These are phyloP conservation scores for Nitzschia sp. DNA, from an alignment of 108 stramenopile genomes.

Conservation along the genomic window DNA sequence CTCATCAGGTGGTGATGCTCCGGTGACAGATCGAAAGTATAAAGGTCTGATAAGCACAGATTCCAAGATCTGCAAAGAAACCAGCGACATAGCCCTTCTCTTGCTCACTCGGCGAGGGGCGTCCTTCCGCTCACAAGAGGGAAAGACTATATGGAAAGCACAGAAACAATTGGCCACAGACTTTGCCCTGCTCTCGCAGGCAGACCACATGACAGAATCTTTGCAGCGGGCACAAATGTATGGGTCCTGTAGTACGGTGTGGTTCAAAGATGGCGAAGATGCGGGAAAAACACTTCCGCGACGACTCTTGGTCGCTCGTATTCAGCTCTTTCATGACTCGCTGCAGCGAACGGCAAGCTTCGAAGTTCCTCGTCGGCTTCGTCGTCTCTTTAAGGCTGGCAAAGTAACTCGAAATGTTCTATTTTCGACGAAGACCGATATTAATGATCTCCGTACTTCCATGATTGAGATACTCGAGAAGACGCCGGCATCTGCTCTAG, in stretches of 20 bases:
- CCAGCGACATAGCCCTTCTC: slow-evolving; percentile 62
- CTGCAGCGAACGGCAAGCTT: slow-evolving; percentile 72
- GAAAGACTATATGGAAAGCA: slow-evolving; percentile 76
- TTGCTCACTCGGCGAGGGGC: slow-evolving; percentile 73
- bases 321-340: slow-evolving; percentile 66
- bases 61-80: slow-evolving; percentile 82
- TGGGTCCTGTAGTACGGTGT: slow-evolving; percentile 26
- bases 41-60: slow-evolving; percentile 54
- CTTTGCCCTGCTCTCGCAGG: slow-evolving; percentile 57
- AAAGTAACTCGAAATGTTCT: slow-evolving; percentile 33
- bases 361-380: slow-evolving; percentile 71
- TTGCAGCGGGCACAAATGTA: slow-evolving; percentile 47
- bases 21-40: slow-evolving; percentile 27
- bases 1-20: slow-evolving; percentile 12
- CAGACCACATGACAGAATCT: slow-evolving; percentile 53
- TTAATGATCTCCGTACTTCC: slow-evolving; percentile 14
- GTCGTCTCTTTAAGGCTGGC: slow-evolving; percentile 26
- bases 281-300: slow-evolving; percentile 77
- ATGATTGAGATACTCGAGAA: slow-evolving; percentile 8
- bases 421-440: slow-evolving; percentile 27
- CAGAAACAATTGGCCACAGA: slow-evolving; percentile 79
- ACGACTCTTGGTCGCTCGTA: slow-evolving; percentile 67
- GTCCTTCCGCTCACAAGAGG: slow-evolving; percentile 57
- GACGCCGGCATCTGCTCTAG: slow-evolving; percentile 31
- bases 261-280: slow-evolving; percentile 87